These are phyloP conservation scores for Starmerella scarabaei DNA, from an alignment of 805 yeast genomes.

Conservation along the genomic window DNA sequence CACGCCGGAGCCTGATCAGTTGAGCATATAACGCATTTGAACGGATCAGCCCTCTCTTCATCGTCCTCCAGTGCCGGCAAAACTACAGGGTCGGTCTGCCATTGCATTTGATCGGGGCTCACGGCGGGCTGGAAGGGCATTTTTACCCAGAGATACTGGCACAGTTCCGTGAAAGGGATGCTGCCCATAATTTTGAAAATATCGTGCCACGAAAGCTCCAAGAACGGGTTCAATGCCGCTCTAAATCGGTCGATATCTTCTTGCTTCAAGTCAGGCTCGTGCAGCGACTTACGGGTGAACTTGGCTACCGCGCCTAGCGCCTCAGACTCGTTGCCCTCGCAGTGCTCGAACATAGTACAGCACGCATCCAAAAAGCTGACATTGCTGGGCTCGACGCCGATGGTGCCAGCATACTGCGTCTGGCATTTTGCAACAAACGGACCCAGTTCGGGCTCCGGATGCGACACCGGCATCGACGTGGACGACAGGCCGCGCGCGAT, in stretches of 20 bases:
- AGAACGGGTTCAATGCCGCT: conserved; percentile 46
- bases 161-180: conserved; percentile 66
- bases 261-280: conserved; percentile 62
- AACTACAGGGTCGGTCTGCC: conserved; percentile 57
- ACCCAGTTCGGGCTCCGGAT: conserved; percentile 33
- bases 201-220: conserved; percentile 69
- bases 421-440: conserved; percentile 43
- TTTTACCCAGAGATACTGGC: conserved; percentile 68
- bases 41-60: conserved; percentile 8
- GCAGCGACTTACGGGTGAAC: conserved; percentile 45
- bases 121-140: conserved; percentile 1
- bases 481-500: conserved; percentile 64
- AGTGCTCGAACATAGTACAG: conserved; percentile 40
- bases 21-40: conserved; percentile 56
- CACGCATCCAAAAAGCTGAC: conserved; percentile 72
- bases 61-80: conserved; percentile 21
- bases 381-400: conserved; percentile 49
- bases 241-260: conserved; percentile 62
- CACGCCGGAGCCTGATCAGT: conserved; percentile 46
- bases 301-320: conserved; percentile 38
- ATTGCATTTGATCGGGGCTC: neutral
- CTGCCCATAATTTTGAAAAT: conserved; percentile 60
- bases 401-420: conserved; percentile 38
- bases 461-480: conserved; percentile 55
- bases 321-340: conserved; percentile 36